Base-by-base conservation (phyloP, 176 grass and related monocot species). In the Tillandsia fasciculata region DNA sequence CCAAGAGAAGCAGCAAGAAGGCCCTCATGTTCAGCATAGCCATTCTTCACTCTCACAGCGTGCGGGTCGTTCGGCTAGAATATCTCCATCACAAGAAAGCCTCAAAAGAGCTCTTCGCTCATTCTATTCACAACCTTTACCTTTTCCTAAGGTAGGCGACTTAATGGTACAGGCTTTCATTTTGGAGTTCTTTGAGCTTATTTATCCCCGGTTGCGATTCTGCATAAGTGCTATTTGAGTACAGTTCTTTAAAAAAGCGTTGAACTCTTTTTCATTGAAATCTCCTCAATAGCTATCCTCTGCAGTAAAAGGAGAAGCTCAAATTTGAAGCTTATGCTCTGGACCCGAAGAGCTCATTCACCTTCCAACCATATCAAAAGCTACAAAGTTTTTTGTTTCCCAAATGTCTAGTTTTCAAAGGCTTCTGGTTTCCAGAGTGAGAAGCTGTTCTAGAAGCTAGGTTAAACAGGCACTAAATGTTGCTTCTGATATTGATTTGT, bases 21-120 rank as follows among this genome's bases (percentile, higher is more conserved):
- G 58, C 10, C 42, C 72, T 11, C 63, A 20, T 53, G 63, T 49
- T 20, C 13, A 53, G 26, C 63, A 50, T 14, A 75, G 73, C 63
- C 73, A 75, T 2, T 75, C 73, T 53, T 50, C 63, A n/a, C 59
- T 75, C n/a, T 75, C 73, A 28, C 50, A 50, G 13, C 73, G 63
- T 33, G 63, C 49, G n/a, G 49, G 22, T 20, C 10, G 23, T 52
- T 75, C 63, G 3, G 24, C 48, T 65, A 75, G 73, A 63, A 75
- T 75, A 33, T 65, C 73, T 6, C 73, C 73, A 27, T 65, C 73
- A 53, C 22, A 66, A 54, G 63, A 75, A 33, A 75, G 73, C n/a
- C 49, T 75, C n/a, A 50, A 61, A 10, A 75, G 73, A 66, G 73
- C 73, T 75, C 73, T 75, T 53, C 63, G 23, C 49, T 65, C 73